Conservation (phyloP, 1,284 basidiomycete species). For the Pulveroboletus sp. region DNA sequence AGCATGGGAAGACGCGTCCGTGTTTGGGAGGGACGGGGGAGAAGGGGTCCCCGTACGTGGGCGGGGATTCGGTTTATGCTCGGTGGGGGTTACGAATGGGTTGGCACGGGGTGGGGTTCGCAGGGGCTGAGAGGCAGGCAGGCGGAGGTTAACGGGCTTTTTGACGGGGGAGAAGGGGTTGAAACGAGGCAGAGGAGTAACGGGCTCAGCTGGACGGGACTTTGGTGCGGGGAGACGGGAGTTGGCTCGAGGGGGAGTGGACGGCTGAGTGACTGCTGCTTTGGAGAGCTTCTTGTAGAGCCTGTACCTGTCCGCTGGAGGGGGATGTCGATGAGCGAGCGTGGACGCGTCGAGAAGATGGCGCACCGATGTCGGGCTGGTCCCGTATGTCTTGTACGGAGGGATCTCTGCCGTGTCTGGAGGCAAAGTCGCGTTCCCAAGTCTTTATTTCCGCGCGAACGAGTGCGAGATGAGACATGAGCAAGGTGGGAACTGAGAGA, state of each 20-base stretch:
- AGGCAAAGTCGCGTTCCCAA: conserved; percentile 80
- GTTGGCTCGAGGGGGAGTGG: conserved; percentile 37
- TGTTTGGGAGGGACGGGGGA: conserved; percentile 38
- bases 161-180: conserved; percentile 82
- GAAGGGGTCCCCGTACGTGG: conserved; percentile 37
- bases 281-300: conserved; percentile 80
- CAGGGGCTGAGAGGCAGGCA: conserved; percentile 3
- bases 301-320: conserved; percentile 76
- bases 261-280: conserved; percentile 31
- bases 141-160: conserved; percentile 44
- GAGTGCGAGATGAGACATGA: conserved; percentile 48
- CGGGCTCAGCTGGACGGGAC: conserved; percentile 50
- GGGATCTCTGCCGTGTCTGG: conserved; percentile 60
- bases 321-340: neutral
- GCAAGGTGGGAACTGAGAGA: neutral
- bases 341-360: conserved; percentile 12
- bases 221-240: conserved; percentile 42
- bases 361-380: conserved; percentile 69
- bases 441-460: conserved; percentile 77
- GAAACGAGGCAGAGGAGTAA: conserved; percentile 52
- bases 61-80: conserved; percentile 39
- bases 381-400: conserved; percentile 78
- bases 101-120: conserved; percentile 38
- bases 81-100: conserved; percentile 56
- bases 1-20: conserved; percentile 26